Percentiles rank a stretch among this genome's conserved stretches.
phyloP scores from a whole-genome alignment of 169 alveolate genomes.

The Fabrea salina region DNA sequence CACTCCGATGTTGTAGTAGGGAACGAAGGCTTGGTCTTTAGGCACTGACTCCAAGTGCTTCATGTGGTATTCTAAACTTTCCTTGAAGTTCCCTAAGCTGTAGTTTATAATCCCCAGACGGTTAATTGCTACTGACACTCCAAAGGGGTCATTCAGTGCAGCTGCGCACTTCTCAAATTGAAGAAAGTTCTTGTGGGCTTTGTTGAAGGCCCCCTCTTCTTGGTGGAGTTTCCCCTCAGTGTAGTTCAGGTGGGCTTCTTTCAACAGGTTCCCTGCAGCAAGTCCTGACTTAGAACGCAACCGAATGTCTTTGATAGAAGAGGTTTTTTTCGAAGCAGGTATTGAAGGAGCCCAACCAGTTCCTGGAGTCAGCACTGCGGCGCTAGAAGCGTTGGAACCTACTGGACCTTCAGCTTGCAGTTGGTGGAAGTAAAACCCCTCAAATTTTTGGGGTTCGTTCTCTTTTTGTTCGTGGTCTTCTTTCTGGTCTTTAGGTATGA shows the following conservation, averaged over 20 bases:
- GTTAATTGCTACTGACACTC: slow-evolving; percentile 55
- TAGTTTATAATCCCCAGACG: slow-evolving; percentile 50
- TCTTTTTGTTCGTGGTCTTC: background rate
- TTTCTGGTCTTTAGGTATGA: too few species aligned
- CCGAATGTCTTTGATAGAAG: slow-evolving; percentile 49
- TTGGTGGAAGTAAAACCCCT: slow-evolving; percentile 53
- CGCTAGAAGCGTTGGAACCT: slow-evolving; percentile 64
- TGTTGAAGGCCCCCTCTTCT: slow-evolving; percentile 50
- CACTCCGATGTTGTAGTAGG: slow-evolving; percentile 50
- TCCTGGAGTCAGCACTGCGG: slow-evolving; percentile 74
- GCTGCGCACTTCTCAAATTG: slow-evolving; percentile 46
- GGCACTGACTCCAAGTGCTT: slow-evolving; percentile 44
- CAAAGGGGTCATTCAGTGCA: slow-evolving; percentile 49
- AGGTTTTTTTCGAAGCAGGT: slow-evolving; percentile 48
- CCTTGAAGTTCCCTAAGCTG: slow-evolving; percentile 41
- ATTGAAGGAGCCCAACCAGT: slow-evolving; percentile 80
- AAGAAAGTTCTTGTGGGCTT: slow-evolving; percentile 46
- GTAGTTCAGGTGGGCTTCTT: slow-evolving; percentile 71
- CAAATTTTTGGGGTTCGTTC: background rate
- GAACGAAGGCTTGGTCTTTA: slow-evolving; percentile 41
- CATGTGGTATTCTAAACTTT: slow-evolving; percentile 47
- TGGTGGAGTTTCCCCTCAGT: slow-evolving; percentile 57
- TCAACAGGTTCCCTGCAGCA: slow-evolving; percentile 47
- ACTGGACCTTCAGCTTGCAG: slow-evolving; percentile 74
- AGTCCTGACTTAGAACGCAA: slow-evolving; percentile 62